These are phyloP conservation scores for Cercospora beticola DNA, from an alignment of 2,329 filamentous ascomycete genomes.

Conservation along the genomic window DNA sequence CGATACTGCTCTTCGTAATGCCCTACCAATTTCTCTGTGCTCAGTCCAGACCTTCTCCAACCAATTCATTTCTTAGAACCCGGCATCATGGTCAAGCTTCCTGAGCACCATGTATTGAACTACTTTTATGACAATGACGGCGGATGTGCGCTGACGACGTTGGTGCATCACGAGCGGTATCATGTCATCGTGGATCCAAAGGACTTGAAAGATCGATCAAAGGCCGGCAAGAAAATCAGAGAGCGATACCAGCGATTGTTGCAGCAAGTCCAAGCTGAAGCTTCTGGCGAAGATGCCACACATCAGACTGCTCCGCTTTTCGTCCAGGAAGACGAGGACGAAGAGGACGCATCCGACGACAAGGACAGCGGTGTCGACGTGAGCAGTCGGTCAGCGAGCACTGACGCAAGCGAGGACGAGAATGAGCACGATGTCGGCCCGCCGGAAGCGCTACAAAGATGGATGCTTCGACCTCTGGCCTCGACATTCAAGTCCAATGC, in stretches of 20 bases:
- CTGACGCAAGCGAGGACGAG: slow-evolving; percentile 19
- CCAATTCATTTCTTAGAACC: neutral
- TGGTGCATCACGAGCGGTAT: slow-evolving; percentile 35
- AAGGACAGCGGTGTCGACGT: slow-evolving; percentile 36
- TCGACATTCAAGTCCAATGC: slow-evolving; percentile 18
- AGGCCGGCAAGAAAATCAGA: slow-evolving; percentile 23
- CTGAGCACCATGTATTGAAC: slow-evolving; percentile 34
- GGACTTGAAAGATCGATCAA: slow-evolving; percentile 26
- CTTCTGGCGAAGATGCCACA: slow-evolving; percentile 14
- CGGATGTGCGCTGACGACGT: slow-evolving; percentile 36
- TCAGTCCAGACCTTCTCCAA: neutral
- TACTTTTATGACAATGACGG: slow-evolving; percentile 38
- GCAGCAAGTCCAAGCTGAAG: slow-evolving; percentile 24
- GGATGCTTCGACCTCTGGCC: slow-evolving; percentile 35
- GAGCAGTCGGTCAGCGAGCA: neutral
- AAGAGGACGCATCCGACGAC: slow-evolving; percentile 20
- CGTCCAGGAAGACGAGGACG: slow-evolving; percentile 25
- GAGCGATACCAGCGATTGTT: slow-evolving; percentile 31
- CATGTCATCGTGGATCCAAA: slow-evolving; percentile 36
- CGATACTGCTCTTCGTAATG: neutral
- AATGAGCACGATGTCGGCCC: slow-evolving; percentile 21
- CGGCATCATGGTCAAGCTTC: slow-evolving; percentile 24
- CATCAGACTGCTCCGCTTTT: slow-evolving; percentile 22
- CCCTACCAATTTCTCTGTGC: neutral
- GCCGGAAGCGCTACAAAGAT: slow-evolving; percentile 31